phyloP scores from a whole-genome alignment of 75 land plant genomes.

The Azolla pinnata region DNA sequence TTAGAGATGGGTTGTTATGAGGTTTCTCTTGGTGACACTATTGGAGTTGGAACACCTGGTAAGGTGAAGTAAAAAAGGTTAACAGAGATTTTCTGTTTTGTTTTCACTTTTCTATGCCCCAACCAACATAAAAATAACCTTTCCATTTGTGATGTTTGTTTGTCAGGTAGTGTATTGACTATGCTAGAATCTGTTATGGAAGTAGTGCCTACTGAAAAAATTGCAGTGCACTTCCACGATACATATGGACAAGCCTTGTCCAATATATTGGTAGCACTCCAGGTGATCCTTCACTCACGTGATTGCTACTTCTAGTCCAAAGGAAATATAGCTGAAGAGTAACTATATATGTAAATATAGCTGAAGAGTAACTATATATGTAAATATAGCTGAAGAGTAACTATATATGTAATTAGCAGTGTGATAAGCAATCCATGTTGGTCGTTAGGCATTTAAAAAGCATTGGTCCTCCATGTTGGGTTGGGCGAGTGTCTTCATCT shows the following conservation, averaged over 20 bases:
- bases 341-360: not conserved
- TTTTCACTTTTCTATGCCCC: not conserved
- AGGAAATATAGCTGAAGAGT: not conserved
- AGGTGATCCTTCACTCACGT: no score
- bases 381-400: no score
- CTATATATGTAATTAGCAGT: no score
- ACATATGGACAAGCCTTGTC: slow-evolving; percentile 94
- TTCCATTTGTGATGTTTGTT: not conserved
- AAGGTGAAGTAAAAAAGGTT: slow-evolving; percentile 4
- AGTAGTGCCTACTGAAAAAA: slow-evolving; percentile 69
- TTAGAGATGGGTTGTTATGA: slow-evolving; percentile 94
- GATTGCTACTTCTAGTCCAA: not conserved
- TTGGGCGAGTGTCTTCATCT: no score
- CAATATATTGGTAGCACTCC: slow-evolving; percentile 79
- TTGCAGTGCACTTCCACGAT: slow-evolving; percentile 99
- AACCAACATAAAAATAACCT: not conserved
- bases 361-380: no score
- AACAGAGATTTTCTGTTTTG: not conserved
- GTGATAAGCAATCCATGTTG: no score
- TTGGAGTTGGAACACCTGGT: slow-evolving; percentile 97
- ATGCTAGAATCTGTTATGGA: slow-evolving; percentile 96
- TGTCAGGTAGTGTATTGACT: slow-evolving; percentile 70
- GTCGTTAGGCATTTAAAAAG: no score
- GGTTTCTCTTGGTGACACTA: slow-evolving; percentile 98
- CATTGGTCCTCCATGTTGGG: no score